These are phyloP conservation scores for Sporisorium graminicola DNA, from an alignment of 1,284 basidiomycete species.

Conservation along the genomic window DNA sequence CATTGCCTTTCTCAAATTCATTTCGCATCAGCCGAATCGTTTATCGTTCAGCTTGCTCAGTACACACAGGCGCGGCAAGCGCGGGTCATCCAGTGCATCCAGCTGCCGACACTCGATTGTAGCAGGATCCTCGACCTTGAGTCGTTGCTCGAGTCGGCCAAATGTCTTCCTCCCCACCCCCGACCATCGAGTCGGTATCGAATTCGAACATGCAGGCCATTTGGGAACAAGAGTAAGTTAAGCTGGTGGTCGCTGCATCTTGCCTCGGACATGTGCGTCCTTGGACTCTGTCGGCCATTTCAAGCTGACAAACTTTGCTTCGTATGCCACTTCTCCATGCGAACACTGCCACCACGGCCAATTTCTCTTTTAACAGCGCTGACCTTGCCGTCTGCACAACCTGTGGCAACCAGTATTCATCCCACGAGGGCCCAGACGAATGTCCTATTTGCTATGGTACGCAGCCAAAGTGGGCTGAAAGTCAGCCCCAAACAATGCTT, in stretches of 20 bases:
- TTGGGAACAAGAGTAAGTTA: constrained; percentile 41
- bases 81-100: neutral
- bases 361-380: constrained; percentile 9
- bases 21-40: neutral
- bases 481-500: neutral
- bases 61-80: constrained; percentile 1
- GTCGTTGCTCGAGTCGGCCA: constrained; percentile 1
- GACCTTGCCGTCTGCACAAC: constrained; percentile 44
- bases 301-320: constrained; percentile 2
- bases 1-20: neutral
- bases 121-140: neutral
- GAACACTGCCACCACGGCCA: neutral
- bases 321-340: neutral
- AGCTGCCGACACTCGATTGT: constrained; percentile 3
- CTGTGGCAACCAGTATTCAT: constrained; percentile 34
- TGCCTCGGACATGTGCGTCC: neutral
- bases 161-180: neutral
- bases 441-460: constrained; percentile 38
- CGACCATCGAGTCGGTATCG: neutral
- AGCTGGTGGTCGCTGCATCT: neutral
- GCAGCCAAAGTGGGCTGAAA: neutral
- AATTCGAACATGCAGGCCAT: constrained; percentile 12
- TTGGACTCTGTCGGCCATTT: constrained; percentile 5
- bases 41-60: neutral
- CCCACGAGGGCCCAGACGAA: constrained; percentile 21